Base-by-base conservation (phyloP, 345 rosid genomes). In the Odontarrhena argentea region DNA sequence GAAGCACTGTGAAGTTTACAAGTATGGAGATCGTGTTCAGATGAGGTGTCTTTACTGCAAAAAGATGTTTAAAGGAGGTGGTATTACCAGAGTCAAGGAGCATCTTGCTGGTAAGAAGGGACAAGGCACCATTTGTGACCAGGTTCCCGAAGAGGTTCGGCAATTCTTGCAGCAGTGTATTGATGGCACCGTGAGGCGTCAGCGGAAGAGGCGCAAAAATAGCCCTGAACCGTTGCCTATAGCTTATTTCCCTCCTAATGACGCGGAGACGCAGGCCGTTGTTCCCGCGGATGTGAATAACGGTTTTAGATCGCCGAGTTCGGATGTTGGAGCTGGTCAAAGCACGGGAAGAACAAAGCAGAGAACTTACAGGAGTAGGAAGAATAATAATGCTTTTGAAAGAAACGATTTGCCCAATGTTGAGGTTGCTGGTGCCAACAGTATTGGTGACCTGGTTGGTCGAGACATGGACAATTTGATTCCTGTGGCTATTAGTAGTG, bases 31-130 rank as follows among this genome's bases (percentile, higher is more conserved):
- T 13, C 81, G 81, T 68, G 79, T 84, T 24, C 97, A 87, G 63
- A 78, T 94, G 72, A 88, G 80, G 78, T 94, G 97, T 63, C 12
- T 80, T 38, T 94, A 88, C 75, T 94, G 97, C 73, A 46, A 74
- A 12, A 91, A 94, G 64, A 46, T 94, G 48, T 91, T 94, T 43
- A 88, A 87, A 78, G 99, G 99, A 22, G 99, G 96, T 48, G 99
- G 99, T 25, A 91, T 94, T 76, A 88, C 92, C 55, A 85, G 99
- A 76, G 84, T 94, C 65, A 94, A 94, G 79, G 97, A 94, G 42
- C 97, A 94, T 69, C 86, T 94, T 46, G 96, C 99, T 0, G 88
- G 96, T 30, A 88, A 83, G 7, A 94, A 91, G 74, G 97, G 97
- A 18, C 86, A 87, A 68, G 99, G 91, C 0, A 76, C 95, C 0